phyloP scores from a whole-genome alignment of 2,329 filamentous ascomycete genomes.

The Xylaria polymorpha region DNA sequence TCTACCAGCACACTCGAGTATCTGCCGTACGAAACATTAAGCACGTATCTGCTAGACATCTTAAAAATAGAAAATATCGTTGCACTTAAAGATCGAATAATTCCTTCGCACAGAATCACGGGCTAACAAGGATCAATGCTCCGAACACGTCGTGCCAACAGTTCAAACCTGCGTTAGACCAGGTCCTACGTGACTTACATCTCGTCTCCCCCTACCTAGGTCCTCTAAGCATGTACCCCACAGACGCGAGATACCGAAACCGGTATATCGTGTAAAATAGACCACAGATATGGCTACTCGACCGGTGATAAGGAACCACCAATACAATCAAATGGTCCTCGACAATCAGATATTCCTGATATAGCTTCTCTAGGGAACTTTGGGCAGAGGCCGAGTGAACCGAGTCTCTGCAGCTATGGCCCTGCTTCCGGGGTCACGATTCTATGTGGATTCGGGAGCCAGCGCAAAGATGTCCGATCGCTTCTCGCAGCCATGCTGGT shows the following conservation, averaged over 20 bases:
- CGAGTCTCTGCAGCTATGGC: conserved; percentile 10
- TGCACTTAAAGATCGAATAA: background rate
- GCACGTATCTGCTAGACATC: conserved; percentile 7
- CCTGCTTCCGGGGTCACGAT: conserved; percentile 15
- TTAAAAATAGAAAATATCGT: background rate
- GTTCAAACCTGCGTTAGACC: conserved; percentile 28
- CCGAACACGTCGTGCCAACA: conserved; percentile 30
- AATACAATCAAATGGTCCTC: conserved; percentile 21
- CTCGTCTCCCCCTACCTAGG: conserved; percentile 18
- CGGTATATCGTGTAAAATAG: conserved; percentile 35
- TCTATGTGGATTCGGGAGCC: conserved; percentile 20
- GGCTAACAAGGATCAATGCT: conserved; percentile 7
- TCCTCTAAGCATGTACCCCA: conserved; percentile 36
- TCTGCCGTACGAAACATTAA: conserved; percentile 3
- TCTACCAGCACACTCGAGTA: background rate
- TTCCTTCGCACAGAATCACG: background rate
- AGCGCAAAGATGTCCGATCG: conserved; percentile 26
- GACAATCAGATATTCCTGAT: conserved; percentile 25
- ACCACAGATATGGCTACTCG: conserved; percentile 32
- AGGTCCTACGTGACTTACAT: conserved; percentile 25
- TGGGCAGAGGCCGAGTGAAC: conserved; percentile 17
- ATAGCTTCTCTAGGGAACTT: conserved; percentile 13
- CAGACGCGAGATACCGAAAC: conserved; percentile 39
- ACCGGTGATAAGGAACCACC: conserved; percentile 21
- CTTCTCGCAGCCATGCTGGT: conserved; percentile 19